Evolutionary conservation across 352 stramenopile genomes (phyloP), one percentile per base, ranked within the genome.

Genomic region (Phytophthora fragariaefolia): DNA sequence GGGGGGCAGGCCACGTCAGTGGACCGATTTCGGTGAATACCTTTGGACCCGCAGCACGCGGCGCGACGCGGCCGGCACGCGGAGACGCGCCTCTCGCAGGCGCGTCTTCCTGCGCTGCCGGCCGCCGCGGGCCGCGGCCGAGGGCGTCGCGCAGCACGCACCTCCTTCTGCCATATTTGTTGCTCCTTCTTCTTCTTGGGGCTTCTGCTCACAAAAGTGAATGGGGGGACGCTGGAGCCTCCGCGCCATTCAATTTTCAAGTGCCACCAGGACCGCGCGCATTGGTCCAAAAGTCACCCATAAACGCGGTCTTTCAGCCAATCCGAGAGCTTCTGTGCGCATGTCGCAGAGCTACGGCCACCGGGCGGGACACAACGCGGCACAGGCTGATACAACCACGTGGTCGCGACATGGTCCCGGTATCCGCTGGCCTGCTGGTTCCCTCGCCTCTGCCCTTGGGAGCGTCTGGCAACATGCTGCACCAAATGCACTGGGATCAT

Each of bases 141-240:
- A 10, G 18, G 17, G 7, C 23, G 7, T 34, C 13, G 26, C 4
- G 30, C 12, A 34, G 26, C 1, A 74, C 74, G 58, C 49, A 82
- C 74, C 74, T 80, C 69, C 71, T 79, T 80, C 75, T 63, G 61
- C 75, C 66, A 80, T 77, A 55, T 63, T 78, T 76, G 51, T 45
- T 65, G 52, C 46, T 72, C 56, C 61, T 69, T 51, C 28, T 61
- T 71, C 52, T 69, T 65, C 69, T 74, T 79, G 34, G 40, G 71
- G 70, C 70, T 68, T 74, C 34, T 71, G 56, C 47, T 73, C 69
- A 71, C 64, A 77, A 77, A 74, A 66, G 59, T 49, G 57, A 72
- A 71, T 77, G 70, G 53, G 68, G 67, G 63, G 63, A 66, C 63
- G 60, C 48, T 66, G 34, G 22, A 18, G 54, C 48, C 69, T 48